phyloP scores from a whole-genome alignment of 169 alveolate species.

The Perkinsus marinus region DNA sequence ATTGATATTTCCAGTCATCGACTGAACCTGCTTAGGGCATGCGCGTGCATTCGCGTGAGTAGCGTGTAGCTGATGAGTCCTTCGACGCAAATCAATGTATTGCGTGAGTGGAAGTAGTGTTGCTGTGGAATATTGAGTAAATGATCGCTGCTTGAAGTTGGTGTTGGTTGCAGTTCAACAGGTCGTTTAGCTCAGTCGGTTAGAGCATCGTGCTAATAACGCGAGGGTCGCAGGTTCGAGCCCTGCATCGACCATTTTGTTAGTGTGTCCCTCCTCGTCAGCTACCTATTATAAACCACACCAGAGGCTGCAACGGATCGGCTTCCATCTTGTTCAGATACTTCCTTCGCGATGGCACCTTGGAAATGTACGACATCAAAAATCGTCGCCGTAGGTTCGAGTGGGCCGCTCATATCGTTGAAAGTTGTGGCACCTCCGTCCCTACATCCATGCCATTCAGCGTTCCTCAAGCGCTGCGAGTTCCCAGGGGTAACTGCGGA shows the following conservation, averaged over 20 bases:
- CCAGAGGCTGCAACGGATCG: not conserved
- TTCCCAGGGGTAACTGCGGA: slow-evolving; percentile 37
- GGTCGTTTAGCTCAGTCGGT: not conserved
- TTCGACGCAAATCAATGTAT: no score
- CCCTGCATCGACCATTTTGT: not conserved
- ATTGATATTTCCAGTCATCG: no score
- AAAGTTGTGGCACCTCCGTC: no score
- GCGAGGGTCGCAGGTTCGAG: not conserved
- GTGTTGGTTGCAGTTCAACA: not conserved
- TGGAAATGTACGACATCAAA: slow-evolving; percentile 62
- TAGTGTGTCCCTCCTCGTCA: not conserved
- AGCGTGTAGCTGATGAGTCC: no score
- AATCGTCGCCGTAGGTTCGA: slow-evolving; percentile 28
- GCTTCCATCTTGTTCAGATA: slow-evolving; percentile 2
- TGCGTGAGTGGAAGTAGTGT: no score
- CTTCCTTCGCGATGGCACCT: slow-evolving; percentile 48
- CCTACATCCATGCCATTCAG: not conserved
- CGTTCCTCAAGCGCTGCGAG: slow-evolving; percentile 53
- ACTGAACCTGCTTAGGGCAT: no score
- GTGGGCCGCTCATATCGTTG: no score
- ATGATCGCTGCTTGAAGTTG: no score
- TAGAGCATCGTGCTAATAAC: not conserved
- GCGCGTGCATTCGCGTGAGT: no score
- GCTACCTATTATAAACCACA: not conserved
- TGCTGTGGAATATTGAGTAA: no score